Conservation (phyloP, 164 flowering plant genomes). For the Piper longum region DNA sequence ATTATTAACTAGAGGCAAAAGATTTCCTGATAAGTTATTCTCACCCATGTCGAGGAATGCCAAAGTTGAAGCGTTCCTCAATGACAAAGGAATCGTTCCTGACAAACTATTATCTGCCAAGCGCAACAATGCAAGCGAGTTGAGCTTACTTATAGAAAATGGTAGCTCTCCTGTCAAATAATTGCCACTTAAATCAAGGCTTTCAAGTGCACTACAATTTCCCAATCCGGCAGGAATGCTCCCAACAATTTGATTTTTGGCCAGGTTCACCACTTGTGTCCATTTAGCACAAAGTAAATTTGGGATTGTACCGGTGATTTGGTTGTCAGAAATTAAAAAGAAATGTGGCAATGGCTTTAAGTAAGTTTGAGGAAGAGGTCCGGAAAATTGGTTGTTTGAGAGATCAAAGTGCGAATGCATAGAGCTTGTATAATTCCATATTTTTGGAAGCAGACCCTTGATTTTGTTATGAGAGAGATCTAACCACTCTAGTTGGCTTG, state of each 20-base stretch:
- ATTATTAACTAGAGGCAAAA: not conserved
- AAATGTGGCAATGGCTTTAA: too few relatives aligned
- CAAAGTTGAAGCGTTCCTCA: too few relatives aligned
- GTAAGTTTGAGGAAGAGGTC: not conserved
- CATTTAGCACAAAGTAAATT: not conserved
- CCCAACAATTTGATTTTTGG: not conserved
- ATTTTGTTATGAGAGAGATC: not conserved
- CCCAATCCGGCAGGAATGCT: not conserved
- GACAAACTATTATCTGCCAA: too few relatives aligned
- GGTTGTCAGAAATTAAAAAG: not conserved
- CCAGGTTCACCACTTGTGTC: not conserved
- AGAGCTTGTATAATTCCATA: not conserved
- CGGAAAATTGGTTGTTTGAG: constrained; percentile 1
- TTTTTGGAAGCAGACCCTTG: not conserved
- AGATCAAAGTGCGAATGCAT: not conserved
- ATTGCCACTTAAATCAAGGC: too few relatives aligned
- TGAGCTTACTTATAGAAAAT: too few relatives aligned
- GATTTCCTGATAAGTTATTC: not conserved
- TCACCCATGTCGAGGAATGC: constrained; percentile 1
- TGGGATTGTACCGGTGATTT: constrained; percentile 1
- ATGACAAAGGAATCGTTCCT: too few relatives aligned
- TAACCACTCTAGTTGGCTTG: not conserved
- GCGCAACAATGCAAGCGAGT: too few relatives aligned
- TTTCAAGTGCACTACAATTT: not conserved
- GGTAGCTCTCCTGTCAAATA: too few relatives aligned